Base-by-base conservation (phyloP, 73 alveolate species). In the Paramecium sexaurelia region DNA sequence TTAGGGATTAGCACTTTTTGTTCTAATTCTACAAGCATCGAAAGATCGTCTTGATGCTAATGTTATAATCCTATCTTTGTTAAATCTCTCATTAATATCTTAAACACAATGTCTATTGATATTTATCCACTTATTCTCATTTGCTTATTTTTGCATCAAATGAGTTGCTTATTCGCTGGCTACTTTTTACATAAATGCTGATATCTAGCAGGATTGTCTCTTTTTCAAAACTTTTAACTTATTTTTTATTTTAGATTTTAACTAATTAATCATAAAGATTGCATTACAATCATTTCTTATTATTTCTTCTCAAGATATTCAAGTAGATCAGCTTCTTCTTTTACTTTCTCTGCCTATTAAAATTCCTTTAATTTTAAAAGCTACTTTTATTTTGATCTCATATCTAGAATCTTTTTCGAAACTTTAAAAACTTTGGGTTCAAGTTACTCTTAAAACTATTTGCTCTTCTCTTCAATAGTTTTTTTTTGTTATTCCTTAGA, bases 131-230 rank as follows among this genome's bases (percentile, higher is more conserved):
- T 10, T 61, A 61, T 61, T 29, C 26, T 61, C 83, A 61, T 61
- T 61, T 0, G 83, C 83, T 32, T 61, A 61, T 26, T 61, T 61
- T 61, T 61, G 26, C 47, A 61, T 26, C 7, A 61, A 27, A 61
- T 61, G 83, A 29, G 83, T 26, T 0, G 83, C 43, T 61, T 61
- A 32, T 61, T 61, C 83, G 7, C 83, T 61, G 1, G 83, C 83
- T 61, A 61, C 83, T 61, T 61, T 61, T 24, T 61, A 32, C 83
- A 61, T 61, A 61, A 61, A 61, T 61, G 83, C 83, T 61, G 39
- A 61, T 61, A 61, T 29, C 43, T 61, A 20, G n/a, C 43, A 61
- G 7, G 83, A 61, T 32, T 61, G 17, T 61, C 83, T 61, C 26
- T 61, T 61, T 32, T 61, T 61, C 26, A 61, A 29, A 2, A 61